Base-by-base conservation (phyloP, 768 basidiomycete genomes). In the Boletus coccyginus region DNA sequence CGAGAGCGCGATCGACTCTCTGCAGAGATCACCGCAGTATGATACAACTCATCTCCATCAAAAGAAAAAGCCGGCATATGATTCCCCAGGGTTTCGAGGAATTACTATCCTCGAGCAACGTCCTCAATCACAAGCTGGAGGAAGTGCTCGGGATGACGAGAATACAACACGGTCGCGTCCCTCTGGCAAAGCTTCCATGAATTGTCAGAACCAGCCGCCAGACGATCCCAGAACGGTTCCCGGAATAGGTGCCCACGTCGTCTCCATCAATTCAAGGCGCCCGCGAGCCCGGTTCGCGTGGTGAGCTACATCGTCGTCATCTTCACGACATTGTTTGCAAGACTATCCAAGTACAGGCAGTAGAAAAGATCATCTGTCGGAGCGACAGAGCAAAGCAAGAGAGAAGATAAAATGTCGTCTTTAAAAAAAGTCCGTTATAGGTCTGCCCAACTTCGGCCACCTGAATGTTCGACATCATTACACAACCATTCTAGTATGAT, bases 401-500 rank as follows among this genome's bases (percentile, higher is more conserved):
- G 57, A 54, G 39, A 56, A 69, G 65, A 63, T 67, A 59, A 59
- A 65, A 66, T 67, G 63, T 41, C 54, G 57, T 59, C 27, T 27
- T 62, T 47, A 21, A 21, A 51, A 57, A 52, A 52, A 48, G 70
- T 71, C 65, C 63, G 58, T 65, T 75, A 69, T 70, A 80, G 57
- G 70, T 86, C 84, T 53, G 85, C 85, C 85, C 85, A 86, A 21
- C 1, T 21, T 67, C 65, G 33, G 85, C 85, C 50, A 71, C 66
- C 67, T 69, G 51, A 35, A 38, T 19, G 14, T 16, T 24, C 19
- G 6, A 7, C 8, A 45, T 72, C 74, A 17, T 74, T 98, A 61
- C 91, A 95, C 70, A 98, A 98, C 73, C 98, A 93, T 74, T 95
- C 94, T 19, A 91, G 87, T n/a, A 92, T 98, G 87, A 92, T 94